Evolutionary conservation across 495 filamentous ascomycete genomes (phyloP), one percentile per base, ranked within the genome.

Genomic region (Neurospora sp.): DNA sequence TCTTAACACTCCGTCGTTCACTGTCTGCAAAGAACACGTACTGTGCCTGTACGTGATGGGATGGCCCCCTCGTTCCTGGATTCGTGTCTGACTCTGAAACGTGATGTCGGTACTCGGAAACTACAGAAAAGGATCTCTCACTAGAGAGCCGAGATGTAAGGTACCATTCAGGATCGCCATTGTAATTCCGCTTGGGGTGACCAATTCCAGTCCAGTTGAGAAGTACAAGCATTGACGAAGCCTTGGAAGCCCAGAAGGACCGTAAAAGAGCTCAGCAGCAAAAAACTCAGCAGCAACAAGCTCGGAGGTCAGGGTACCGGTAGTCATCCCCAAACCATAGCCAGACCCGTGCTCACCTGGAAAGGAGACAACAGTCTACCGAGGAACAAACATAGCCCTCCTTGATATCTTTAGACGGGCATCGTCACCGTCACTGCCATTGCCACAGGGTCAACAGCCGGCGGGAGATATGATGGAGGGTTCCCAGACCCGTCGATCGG

Each of bases 11-110:
- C 53, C 22, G 27, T 61, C 12, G 53, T 61, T 61, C 27, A 35
- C 22, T 61, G 53, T 61, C 53, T 61, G 7, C 53, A 61, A 61
- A 61, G 53, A 31, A 59, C 22, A 31, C 48, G 22, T 27, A 59
- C 48, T 59, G 48, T 59, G 48, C 22, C 48, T 61, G 48, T 61
- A 31, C 48, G 48, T 59, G 22, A 59, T 59, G 48, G 22, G 48
- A 59, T 59, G 48, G 48, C 12, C 48, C n/a, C 12, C 27, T 61
- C 27, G 53, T 27, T 59, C 48, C 48, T 59, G 48, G 48, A 72
- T 39, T 72, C 40, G 44, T 38, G 44, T 72, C 39, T 61, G 70
- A 72, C 44, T 40, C 37, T 72, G 70, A 61, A 72, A 72, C 48
- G 39, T 68, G 45, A 41, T 65, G 45, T 38, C 61, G 70, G 38